Percentiles rank a stretch among this genome's conserved stretches.
Evolutionary conservation across 2,329 filamentous ascomycete genomes (phyloP).

Genomic region (Aspergillus ochraceoroseus): DNA sequence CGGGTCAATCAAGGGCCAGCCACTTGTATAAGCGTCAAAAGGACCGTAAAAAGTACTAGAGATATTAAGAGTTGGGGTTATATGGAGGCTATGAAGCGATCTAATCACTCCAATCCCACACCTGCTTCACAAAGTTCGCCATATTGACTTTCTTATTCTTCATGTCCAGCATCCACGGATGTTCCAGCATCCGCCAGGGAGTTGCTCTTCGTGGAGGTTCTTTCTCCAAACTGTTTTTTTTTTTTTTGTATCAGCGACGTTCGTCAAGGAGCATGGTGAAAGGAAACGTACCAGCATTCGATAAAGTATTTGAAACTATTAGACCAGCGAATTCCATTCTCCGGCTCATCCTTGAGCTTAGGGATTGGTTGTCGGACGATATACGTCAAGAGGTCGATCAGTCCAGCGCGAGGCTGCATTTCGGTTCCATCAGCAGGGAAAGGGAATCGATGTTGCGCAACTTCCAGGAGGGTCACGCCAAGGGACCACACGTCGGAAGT

Average conservation of each 20-base stretch:
- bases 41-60: constrained; percentile 23
- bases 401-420: constrained; percentile 83
- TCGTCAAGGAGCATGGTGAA: not conserved
- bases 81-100: constrained; percentile 5
- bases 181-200: constrained; percentile 97
- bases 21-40: constrained; percentile 26
- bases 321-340: constrained; percentile 86
- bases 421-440: constrained; percentile 96
- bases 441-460: constrained; percentile 97
- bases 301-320: constrained; percentile 99
- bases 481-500: constrained; percentile 98
- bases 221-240: constrained; percentile 72
- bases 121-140: constrained; percentile 84
- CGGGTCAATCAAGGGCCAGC: constrained; percentile 29
- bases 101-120: constrained; percentile 91
- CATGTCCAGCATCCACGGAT: constrained; percentile 99
- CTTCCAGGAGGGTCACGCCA: constrained; percentile 93
- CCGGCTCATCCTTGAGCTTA: constrained; percentile 89
- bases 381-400: constrained; percentile 94
- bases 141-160: constrained; percentile 94
- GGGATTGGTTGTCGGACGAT: constrained; percentile 95
- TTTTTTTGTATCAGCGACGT: constrained; percentile 14
- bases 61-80: constrained; percentile 17
- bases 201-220: constrained; percentile 79
- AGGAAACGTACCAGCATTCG: constrained; percentile 74